Conservation (phyloP, 2,329 filamentous ascomycete genomes). For the Fusarium bactridioides region DNA sequence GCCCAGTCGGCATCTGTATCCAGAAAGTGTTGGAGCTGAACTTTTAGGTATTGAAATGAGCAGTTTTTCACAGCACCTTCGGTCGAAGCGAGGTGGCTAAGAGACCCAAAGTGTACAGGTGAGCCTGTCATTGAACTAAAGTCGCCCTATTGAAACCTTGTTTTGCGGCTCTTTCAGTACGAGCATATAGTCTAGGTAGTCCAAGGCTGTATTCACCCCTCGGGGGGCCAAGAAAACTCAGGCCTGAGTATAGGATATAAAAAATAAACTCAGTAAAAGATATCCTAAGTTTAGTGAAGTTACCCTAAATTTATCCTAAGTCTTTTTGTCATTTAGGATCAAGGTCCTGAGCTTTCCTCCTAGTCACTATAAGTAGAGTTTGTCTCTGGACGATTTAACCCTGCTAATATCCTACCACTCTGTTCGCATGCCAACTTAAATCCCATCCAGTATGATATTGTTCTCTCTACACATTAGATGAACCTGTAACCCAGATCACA, state of each 20-base stretch:
- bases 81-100: not conserved
- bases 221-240: too few species aligned
- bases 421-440: not conserved
- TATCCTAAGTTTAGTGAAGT: too few species aligned
- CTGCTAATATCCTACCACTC: not conserved
- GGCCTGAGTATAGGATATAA: too few species aligned
- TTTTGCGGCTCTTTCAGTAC: constrained; percentile 1
- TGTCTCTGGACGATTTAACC: not conserved
- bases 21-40: not conserved
- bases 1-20: not conserved
- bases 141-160: not conserved
- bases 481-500: not conserved
- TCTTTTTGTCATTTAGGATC: too few species aligned
- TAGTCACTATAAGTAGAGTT: not conserved
- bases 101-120: not conserved
- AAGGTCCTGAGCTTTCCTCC: too few species aligned
- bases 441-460: not conserved
- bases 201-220: not conserved
- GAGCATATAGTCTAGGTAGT: not conserved
- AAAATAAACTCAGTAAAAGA: too few species aligned
- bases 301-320: too few species aligned
- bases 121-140: not conserved
- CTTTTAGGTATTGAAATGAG: not conserved
- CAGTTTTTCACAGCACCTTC: not conserved
- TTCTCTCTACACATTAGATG: constrained; percentile 12